These are phyloP conservation scores for Pseudogymnoascus sp. DNA, from an alignment of 2,329 filamentous ascomycete species.

Conservation along the genomic window DNA sequence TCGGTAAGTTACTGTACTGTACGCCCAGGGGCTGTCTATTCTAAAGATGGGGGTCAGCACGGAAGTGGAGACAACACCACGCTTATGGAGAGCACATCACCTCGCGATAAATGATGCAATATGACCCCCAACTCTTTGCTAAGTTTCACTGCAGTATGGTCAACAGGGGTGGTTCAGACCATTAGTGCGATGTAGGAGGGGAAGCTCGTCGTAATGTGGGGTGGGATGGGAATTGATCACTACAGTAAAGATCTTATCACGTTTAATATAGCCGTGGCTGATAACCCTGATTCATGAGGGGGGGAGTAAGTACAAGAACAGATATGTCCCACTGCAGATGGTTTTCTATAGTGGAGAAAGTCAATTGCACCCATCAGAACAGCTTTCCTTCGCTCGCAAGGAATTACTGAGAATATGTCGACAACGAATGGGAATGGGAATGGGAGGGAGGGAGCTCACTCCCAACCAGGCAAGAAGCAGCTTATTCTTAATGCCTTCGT, in stretches of 20 bases:
- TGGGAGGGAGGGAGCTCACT: not conserved
- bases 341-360: not conserved
- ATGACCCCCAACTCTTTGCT: not conserved
- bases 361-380: not conserved
- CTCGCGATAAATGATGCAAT: slow-evolving; percentile 7
- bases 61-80: not conserved
- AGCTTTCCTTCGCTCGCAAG: not conserved
- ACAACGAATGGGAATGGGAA: not conserved
- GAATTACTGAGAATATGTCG: not conserved
- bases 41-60: not conserved
- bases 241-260: not conserved
- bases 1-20: not conserved
- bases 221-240: not conserved
- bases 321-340: not conserved
- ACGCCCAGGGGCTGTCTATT: not conserved
- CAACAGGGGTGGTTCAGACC: not conserved
- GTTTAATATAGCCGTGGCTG: slow-evolving; percentile 1
- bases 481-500: slow-evolving; percentile 44
- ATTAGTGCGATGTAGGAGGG: not conserved
- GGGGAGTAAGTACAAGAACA: not conserved
- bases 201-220: not conserved
- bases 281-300: not conserved
- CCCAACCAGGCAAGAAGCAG: slow-evolving; percentile 30
- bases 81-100: slow-evolving; percentile 6
- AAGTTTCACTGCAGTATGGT: not conserved